Evolutionary conservation across 352 stramenopile species (phyloP), one percentile per base, ranked within the genome.

Genomic region (Pilasporangium apinafurcum): DNA sequence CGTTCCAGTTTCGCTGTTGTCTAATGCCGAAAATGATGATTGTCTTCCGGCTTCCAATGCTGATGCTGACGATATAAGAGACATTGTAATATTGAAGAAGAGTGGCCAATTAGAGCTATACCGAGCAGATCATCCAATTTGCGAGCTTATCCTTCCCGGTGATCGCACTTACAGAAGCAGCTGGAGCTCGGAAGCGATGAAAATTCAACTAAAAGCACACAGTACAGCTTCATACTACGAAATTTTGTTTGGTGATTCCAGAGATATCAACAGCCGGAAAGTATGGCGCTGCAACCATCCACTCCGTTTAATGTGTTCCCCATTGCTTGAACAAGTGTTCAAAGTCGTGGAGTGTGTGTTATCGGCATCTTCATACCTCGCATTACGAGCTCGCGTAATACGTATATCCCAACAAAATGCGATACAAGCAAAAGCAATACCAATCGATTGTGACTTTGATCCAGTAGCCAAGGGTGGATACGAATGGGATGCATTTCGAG

Each of bases 271-370:
- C 16, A 50, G 52, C 20, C 46, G 48, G 4, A 65, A 56, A 29
- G 56, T 72, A 3, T 67, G 49, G 43, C 47, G 56, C 40, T 79
- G 48, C n/a, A 45, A 69, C 24, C 66, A 83, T 53, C 69, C 69
- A 5, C 31, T 83, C 9, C 57, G 48, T 4, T 32, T 74, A 22
- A 34, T 57, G 10, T 34, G 29, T n/a, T 69, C 48, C 12, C 47
- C 66, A 20, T 50, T 72, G 21, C 35, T 75, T 29, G 40, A 69
- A 22, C 50, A 57, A 48, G 58, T 55, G 14, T 68, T 77, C 32
- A 18, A 29, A 4, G 59, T 73, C 4, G 30, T 83, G 26, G 47
- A 61, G 26, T 51, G 37, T 12, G 46, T 62, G 7, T 25, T 75
- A 17, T 59, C 65, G 20, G 17, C 56, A 21, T 17, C 10, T 5